Percentiles rank a stretch among this genome's conserved stretches.
These are phyloP conservation scores for Flaveria bidentis DNA, from an alignment of 129 eudicot genomes.

Conservation along the genomic window DNA sequence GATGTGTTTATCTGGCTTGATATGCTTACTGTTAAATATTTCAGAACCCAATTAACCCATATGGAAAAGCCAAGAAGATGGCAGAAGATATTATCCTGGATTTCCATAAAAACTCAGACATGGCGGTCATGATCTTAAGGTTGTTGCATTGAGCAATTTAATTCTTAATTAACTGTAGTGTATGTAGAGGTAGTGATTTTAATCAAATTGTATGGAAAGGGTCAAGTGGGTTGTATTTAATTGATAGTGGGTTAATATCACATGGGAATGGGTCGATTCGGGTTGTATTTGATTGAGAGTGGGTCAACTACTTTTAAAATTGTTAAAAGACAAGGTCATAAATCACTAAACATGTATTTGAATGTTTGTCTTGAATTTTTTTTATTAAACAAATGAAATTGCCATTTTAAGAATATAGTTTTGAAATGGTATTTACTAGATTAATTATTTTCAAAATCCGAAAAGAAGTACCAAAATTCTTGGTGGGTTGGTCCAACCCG, in stretches of 20 bases:
- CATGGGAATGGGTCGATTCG: not conserved
- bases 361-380: not conserved
- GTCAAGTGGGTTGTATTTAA: constrained; percentile 16
- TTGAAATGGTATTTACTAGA: not conserved
- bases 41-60: constrained; percentile 61
- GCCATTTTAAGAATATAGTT: not conserved
- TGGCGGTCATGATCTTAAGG: constrained; percentile 71
- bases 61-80: constrained; percentile 75
- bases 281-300: constrained; percentile 14
- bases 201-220: not conserved
- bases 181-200: not conserved
- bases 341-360: not conserved
- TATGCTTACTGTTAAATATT: constrained; percentile 29
- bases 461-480: not conserved
- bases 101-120: constrained; percentile 48
- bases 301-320: not conserved
- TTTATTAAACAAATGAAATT: not conserved
- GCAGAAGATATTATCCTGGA: constrained; percentile 70
- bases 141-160: not conserved
- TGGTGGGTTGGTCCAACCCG: not conserved
- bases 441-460: not conserved
- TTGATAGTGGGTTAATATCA: not conserved
- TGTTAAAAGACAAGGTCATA: not conserved
- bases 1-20: constrained; percentile 2
- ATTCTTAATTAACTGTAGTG: not conserved